Evolutionary conservation across 2,329 filamentous ascomycete genomes (phyloP).

Genomic region (Fusarium poae): DNA sequence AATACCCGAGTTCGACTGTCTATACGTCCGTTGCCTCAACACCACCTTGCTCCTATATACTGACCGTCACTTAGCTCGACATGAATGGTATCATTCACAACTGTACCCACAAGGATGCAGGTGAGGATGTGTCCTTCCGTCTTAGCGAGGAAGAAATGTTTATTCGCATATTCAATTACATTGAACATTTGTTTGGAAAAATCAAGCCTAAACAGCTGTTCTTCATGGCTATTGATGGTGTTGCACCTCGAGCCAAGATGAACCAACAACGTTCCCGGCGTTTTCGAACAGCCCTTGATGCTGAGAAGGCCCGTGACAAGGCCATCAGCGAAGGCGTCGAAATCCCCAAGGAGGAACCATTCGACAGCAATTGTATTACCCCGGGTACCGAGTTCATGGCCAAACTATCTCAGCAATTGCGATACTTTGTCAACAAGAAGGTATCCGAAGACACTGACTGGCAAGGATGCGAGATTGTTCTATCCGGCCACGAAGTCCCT

Average conservation of each 20-base stretch:
- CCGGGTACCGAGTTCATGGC: conserved; percentile 98
- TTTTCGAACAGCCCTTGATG: conserved; percentile 94
- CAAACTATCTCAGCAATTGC: conserved; percentile 90
- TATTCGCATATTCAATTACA: conserved; percentile 99
- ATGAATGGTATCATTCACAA: conserved; percentile 99
- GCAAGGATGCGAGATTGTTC: conserved; percentile 95
- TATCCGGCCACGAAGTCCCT: conserved; percentile 97
- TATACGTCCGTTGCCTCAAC: conserved; percentile 73
- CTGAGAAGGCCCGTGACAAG: conserved; percentile 90
- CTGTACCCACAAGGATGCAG: conserved; percentile 95
- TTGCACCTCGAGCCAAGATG: conserved; percentile 98
- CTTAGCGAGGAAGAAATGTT: conserved; percentile 99
- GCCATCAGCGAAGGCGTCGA: conserved; percentile 89
- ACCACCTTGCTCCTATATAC: conserved; percentile 36
- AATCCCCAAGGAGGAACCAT: conserved; percentile 93
- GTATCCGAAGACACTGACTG: conserved; percentile 96
- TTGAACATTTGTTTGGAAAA: conserved; percentile 97
- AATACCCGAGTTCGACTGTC: conserved; percentile 98
- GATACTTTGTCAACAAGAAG: conserved; percentile 99
- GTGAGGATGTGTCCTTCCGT: conserved; percentile 88
- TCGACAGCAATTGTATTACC: conserved; percentile 99
- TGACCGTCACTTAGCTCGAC: conserved; percentile 70
- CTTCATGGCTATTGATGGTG: conserved; percentile 99
- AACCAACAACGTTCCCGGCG: conserved; percentile 97
- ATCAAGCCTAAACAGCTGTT: conserved; percentile 99